Conservation (phyloP, 2,329 filamentous ascomycete genomes). For the Elsinoe fawcettii region DNA sequence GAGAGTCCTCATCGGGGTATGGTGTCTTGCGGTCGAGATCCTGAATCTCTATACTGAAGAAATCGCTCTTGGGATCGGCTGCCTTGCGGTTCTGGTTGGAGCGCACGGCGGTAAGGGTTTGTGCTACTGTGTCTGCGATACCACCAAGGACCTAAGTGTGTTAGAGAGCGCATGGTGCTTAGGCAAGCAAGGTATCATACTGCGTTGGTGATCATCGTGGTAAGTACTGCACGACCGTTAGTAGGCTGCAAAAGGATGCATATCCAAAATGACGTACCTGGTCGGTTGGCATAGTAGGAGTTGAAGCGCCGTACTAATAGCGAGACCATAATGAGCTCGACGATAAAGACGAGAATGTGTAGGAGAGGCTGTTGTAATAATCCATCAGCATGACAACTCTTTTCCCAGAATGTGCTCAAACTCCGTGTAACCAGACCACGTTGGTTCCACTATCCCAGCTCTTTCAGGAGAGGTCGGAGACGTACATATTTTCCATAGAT, state of each 20-base stretch:
- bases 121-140: conserved; percentile 91
- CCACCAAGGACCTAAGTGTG: conserved; percentile 65
- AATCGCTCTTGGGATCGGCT: conserved; percentile 56
- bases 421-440: not conserved
- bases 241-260: not conserved
- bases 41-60: conserved; percentile 77
- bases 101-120: conserved; percentile 75
- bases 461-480: conserved; percentile 24
- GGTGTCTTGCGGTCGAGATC: conserved; percentile 78
- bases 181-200: conserved; percentile 39
- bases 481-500: conserved; percentile 67
- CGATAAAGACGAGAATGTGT: conserved; percentile 73
- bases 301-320: conserved; percentile 84
- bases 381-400: not conserved
- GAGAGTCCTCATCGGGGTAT: conserved; percentile 55
- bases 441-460: not conserved
- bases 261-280: conserved; percentile 48
- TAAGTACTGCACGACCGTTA: conserved; percentile 57
- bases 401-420: not conserved
- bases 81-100: conserved; percentile 50
- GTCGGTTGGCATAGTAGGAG: conserved; percentile 83
- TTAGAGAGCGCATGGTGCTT: conserved; percentile 18
- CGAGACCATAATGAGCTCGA: conserved; percentile 81
- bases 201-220: conserved; percentile 98
- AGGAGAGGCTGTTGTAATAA: conserved; percentile 62